These are phyloP conservation scores for Pseudogymnoascus verrucosus DNA, from an alignment of 2,329 filamentous ascomycete species.

Conservation along the genomic window DNA sequence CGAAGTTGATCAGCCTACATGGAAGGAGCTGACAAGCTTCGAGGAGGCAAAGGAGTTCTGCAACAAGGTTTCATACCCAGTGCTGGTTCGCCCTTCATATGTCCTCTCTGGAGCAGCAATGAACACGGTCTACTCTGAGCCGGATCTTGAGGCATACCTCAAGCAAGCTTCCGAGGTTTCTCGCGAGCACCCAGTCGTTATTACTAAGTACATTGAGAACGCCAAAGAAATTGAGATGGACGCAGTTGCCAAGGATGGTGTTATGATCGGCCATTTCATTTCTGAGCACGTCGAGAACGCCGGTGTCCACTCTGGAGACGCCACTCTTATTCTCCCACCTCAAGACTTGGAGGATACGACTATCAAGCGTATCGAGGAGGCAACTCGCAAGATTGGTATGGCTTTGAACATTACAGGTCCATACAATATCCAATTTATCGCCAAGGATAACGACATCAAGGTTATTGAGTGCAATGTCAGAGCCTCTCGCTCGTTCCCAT, in stretches of 20 bases:
- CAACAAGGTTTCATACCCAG: constrained; percentile 80
- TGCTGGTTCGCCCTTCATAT: constrained; percentile 91
- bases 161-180: constrained; percentile 90
- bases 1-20: constrained; percentile 88
- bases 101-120: constrained; percentile 95
- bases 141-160: constrained; percentile 81
- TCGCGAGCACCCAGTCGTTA: constrained; percentile 91
- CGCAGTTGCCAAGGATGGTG: constrained; percentile 83
- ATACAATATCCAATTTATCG: constrained; percentile 99
- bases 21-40: constrained; percentile 96
- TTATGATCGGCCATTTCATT: constrained; percentile 89
- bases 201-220: constrained; percentile 99
- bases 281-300: constrained; percentile 99
- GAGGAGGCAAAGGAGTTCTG: constrained; percentile 86
- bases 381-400: constrained; percentile 87
- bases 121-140: constrained; percentile 97
- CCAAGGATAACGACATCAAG: constrained; percentile 99
- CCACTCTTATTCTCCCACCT: constrained; percentile 87
- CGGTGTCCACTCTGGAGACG: constrained; percentile 96
- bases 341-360: constrained; percentile 88
- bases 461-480: constrained; percentile 99
- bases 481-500: constrained; percentile 92
- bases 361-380: constrained; percentile 84
- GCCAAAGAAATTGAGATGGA: constrained; percentile 99
- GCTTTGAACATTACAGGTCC: constrained; percentile 94